These are phyloP conservation scores for Fusarium sp. DNA, from an alignment of 2,329 filamentous ascomycete species.

Conservation along the genomic window DNA sequence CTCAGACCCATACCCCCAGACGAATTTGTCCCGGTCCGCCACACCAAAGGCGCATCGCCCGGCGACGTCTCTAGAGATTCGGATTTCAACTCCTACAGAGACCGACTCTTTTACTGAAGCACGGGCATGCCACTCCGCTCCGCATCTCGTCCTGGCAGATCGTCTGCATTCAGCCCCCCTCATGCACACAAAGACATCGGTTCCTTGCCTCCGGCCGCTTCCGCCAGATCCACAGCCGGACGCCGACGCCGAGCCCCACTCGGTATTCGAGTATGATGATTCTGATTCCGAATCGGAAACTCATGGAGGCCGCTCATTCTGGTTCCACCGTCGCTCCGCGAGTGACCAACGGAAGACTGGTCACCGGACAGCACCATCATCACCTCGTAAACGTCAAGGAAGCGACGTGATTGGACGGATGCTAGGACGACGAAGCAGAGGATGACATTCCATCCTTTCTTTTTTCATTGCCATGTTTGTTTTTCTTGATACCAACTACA, in stretches of 20 bases:
- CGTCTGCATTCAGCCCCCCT: conserved; percentile 27
- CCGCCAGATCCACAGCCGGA: conserved; percentile 39
- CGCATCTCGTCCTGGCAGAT: conserved; percentile 33
- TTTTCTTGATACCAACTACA: conserved; percentile 37
- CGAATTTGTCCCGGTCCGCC: conserved; percentile 23
- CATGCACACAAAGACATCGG: conserved; percentile 46
- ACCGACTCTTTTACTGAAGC: conserved; percentile 31
- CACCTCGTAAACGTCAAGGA: conserved; percentile 46
- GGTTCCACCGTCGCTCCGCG: conserved; percentile 55
- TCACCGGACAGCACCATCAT: conserved; percentile 40
- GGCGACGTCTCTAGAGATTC: conserved; percentile 28
- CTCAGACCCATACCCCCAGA: conserved; percentile 19
- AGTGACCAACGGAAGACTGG: conserved; percentile 44
- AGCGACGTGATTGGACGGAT: conserved; percentile 53
- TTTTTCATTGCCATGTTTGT: conserved; percentile 3
- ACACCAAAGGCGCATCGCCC: conserved; percentile 30
- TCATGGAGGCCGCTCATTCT: conserved; percentile 52
- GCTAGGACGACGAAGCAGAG: conserved; percentile 49
- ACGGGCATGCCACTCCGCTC: conserved; percentile 38
- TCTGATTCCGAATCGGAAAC: conserved; percentile 52
- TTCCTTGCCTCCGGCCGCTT: conserved; percentile 40
- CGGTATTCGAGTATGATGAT: conserved; percentile 64
- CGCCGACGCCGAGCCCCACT: conserved; percentile 45
- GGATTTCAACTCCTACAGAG: conserved; percentile 18
- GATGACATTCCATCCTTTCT: conserved; percentile 12